A percentile compares a stretch with the other conserved stretches of the same genome.
These are phyloP conservation scores for Fusarium buharicum DNA, from an alignment of 2,329 filamentous ascomycete species.

Conservation along the genomic window DNA sequence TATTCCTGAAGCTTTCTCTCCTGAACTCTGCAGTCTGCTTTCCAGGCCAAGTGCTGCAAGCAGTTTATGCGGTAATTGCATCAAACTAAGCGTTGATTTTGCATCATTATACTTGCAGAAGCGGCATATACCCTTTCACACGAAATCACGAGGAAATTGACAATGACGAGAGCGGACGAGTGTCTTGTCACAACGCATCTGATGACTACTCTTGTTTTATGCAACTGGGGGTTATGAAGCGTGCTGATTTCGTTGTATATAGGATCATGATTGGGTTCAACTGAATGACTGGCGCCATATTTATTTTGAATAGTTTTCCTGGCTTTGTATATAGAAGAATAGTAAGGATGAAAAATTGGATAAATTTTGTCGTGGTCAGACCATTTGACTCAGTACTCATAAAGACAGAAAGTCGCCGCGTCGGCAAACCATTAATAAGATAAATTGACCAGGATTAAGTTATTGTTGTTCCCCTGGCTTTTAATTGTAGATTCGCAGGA, in stretches of 20 bases:
- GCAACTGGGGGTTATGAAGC: conserved; percentile 13
- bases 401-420: too few relatives aligned
- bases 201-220: conserved; percentile 11
- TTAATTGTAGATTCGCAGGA: too few relatives aligned
- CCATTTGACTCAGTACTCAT: too few relatives aligned
- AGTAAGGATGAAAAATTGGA: not conserved
- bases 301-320: not conserved
- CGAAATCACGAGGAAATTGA: not conserved
- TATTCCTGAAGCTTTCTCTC: not conserved
- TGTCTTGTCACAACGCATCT: conserved; percentile 13
- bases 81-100: not conserved
- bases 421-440: too few relatives aligned
- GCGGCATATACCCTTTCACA: not conserved
- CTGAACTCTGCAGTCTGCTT: too few relatives aligned
- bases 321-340: conserved; percentile 14
- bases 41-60: not conserved
- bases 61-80: too few relatives aligned
- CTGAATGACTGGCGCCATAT: conserved; percentile 1
- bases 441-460: too few relatives aligned
- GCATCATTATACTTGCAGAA: not conserved
- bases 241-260: conserved; percentile 22
- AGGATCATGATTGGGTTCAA: conserved; percentile 10
- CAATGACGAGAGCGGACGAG: not conserved
- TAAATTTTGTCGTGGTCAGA: not conserved
- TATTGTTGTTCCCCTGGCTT: too few relatives aligned